Evolutionary conservation across 768 basidiomycete genomes (phyloP), one percentile per base, ranked within the genome.

Genomic region (Cyathus striatus): DNA sequence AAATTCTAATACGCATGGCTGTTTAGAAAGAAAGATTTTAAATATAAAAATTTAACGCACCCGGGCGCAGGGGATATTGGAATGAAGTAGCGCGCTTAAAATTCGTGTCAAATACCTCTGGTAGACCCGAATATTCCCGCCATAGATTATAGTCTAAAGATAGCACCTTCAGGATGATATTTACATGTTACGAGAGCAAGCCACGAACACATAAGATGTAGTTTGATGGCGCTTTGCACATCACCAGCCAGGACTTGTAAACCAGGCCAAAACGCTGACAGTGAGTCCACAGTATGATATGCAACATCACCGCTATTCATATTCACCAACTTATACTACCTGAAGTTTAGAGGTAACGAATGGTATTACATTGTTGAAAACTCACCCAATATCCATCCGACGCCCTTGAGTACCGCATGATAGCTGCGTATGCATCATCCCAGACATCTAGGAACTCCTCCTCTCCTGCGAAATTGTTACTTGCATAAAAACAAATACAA

Each of bases 261-360:
- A 17, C 94, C 96, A n/a, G 95, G 91, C 82, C 94, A 92, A 61
- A 98, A 99, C 1, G 96, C 93, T 2, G 92, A 90, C 13, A 99
- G 67, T 2, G 92, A 96, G 59, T 99, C 96, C n/a, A 95, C 70
- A n/a, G 83, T 86, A 35, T 73, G 65, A 55, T 83, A 89, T 5
- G 82, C 72, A 4, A 80, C 68, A 46, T 89, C 83, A 16, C 94
- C 91, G 22, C 69, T 79, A 39, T 78, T 66, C 64, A 93, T 87
- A 45, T 90, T 80, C n/a, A 93, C 81, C 18, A 76, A 81, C 35
- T 89, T 86, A 69, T 84, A 97, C 94, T 96, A 26, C 23, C 26
- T 24, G 5, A 38, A 26, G 30, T 22, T 37, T 32, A 24, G 21
- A 26, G 24, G 12, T 42, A 38, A 30, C n/a, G 22, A 26, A 41